Evolutionary conservation across 2,329 filamentous ascomycete species (phyloP).

Genomic region (Cadophora luteo-olivacea): DNA sequence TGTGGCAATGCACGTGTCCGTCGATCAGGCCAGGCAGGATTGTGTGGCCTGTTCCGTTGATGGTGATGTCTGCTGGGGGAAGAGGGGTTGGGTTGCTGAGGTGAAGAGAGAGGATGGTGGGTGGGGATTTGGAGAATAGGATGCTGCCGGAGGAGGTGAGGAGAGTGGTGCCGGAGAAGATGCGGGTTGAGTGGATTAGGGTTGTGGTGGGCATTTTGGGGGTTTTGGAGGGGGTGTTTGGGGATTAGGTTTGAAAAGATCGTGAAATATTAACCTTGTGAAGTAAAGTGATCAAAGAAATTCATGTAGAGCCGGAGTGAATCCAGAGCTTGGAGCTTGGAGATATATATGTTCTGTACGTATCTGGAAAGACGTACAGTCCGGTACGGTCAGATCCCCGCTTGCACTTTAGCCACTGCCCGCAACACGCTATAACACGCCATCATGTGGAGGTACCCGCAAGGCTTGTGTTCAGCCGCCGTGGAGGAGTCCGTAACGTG

Average conservation of each 20-base stretch:
- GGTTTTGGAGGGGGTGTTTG: not conserved
- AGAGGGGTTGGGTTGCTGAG: conserved; percentile 3
- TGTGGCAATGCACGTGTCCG: conserved; percentile 54
- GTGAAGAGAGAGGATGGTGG: conserved; percentile 10
- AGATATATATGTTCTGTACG: no score
- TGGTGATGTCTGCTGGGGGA: conserved; percentile 31
- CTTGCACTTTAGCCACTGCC: not conserved
- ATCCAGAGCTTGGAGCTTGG: no score
- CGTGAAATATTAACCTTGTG: no score
- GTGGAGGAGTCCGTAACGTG: not conserved
- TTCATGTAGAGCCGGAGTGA: no score
- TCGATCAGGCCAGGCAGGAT: conserved; percentile 58
- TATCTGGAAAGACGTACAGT: no score
- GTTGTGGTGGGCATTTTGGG: conserved; percentile 24
- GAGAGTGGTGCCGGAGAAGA: conserved; percentile 20
- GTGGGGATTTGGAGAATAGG: conserved; percentile 13
- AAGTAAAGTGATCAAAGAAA: no score
- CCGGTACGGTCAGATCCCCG: no score
- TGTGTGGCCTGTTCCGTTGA: conserved; percentile 54
- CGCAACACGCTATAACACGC: not conserved
- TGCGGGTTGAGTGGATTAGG: conserved; percentile 41
- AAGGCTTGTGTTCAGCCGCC: not conserved
- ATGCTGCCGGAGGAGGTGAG: conserved; percentile 17
- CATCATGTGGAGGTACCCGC: not conserved
- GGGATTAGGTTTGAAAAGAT: no score